These are phyloP conservation scores for Arthroderma sp. DNA, from an alignment of 2,329 filamentous ascomycete genomes.

Conservation along the genomic window DNA sequence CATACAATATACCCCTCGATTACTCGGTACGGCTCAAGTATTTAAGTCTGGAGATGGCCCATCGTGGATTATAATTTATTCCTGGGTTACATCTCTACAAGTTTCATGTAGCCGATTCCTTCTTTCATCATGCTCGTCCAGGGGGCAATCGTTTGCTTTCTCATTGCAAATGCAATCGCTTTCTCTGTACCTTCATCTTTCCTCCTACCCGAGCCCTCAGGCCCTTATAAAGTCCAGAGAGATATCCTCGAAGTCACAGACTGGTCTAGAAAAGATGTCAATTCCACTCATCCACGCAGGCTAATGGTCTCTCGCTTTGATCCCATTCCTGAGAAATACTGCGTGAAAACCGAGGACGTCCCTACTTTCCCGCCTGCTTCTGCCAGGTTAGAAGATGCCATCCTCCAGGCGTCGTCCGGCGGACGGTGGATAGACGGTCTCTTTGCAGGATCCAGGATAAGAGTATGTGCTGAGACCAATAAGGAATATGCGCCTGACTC, in stretches of 20 bases:
- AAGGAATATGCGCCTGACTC: not conserved
- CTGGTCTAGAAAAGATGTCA: conserved; percentile 7
- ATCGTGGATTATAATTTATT: not conserved
- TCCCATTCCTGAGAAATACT: conserved; percentile 7
- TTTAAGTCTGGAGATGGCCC: not conserved
- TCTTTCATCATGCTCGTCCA: not conserved
- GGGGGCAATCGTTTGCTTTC: not conserved
- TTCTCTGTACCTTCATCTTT: not conserved
- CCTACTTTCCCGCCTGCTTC: conserved; percentile 7
- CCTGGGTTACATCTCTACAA: not conserved
- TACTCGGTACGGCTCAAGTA: no score
- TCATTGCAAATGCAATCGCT: not conserved
- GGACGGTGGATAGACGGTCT: not conserved
- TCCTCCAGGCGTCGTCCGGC: not conserved
- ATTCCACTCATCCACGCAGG: conserved; percentile 9
- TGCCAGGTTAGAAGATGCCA: conserved; percentile 8
- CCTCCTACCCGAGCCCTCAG: conserved; percentile 8
- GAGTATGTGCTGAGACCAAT: conserved; percentile 3
- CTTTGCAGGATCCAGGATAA: not conserved
- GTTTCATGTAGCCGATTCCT: not conserved
- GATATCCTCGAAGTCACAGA: conserved; percentile 10
- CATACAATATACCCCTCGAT: no score
- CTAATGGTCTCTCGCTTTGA: conserved; percentile 13
- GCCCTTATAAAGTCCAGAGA: conserved; percentile 6
- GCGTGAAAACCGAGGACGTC: conserved; percentile 4